Conservation (phyloP, 805 yeast genomes). For the Monosporozyma siamensis region DNA sequence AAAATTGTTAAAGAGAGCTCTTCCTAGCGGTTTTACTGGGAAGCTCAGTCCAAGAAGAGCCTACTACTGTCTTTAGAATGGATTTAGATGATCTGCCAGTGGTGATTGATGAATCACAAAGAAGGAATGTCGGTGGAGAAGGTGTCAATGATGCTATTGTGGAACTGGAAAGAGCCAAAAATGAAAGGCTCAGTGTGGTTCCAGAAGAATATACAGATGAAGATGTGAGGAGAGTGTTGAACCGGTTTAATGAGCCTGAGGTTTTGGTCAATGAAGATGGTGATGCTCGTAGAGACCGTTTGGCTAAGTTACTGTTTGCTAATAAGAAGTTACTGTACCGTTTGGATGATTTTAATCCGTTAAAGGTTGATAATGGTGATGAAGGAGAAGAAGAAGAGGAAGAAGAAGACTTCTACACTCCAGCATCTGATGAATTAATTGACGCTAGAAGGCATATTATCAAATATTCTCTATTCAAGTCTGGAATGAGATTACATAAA, state of each 20-base stretch:
- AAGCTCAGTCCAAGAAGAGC: no score
- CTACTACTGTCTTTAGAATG: not conserved
- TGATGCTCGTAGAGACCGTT: constrained; percentile 51
- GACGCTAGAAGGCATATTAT: constrained; percentile 47
- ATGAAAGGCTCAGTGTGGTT: constrained; percentile 27
- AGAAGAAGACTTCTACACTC: constrained; percentile 79
- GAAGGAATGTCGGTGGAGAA: not conserved
- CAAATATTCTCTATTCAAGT: constrained; percentile 38
- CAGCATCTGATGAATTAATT: constrained; percentile 50
- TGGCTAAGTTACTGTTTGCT: constrained; percentile 38
- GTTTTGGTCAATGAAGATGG: constrained; percentile 50
- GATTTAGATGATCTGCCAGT: not conserved
- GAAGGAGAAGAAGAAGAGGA: constrained; percentile 40
- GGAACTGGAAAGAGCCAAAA: constrained; percentile 7
- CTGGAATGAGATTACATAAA: constrained; percentile 34
- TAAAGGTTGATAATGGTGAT: constrained; percentile 15
- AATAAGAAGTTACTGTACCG: constrained; percentile 20
- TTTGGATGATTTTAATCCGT: constrained; percentile 5
- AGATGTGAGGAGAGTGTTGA: constrained; percentile 45
- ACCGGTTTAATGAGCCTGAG: constrained; percentile 47
- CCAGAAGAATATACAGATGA: constrained; percentile 52
- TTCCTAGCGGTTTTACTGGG: no score
- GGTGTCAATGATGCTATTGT: not conserved
- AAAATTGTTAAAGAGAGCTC: no score
- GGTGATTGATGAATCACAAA: constrained; percentile 15